A percentile compares a stretch with the other conserved stretches of the same genome.
These are phyloP conservation scores for Elsinoe ampelina DNA, from an alignment of 2,329 filamentous ascomycete genomes.

Conservation along the genomic window DNA sequence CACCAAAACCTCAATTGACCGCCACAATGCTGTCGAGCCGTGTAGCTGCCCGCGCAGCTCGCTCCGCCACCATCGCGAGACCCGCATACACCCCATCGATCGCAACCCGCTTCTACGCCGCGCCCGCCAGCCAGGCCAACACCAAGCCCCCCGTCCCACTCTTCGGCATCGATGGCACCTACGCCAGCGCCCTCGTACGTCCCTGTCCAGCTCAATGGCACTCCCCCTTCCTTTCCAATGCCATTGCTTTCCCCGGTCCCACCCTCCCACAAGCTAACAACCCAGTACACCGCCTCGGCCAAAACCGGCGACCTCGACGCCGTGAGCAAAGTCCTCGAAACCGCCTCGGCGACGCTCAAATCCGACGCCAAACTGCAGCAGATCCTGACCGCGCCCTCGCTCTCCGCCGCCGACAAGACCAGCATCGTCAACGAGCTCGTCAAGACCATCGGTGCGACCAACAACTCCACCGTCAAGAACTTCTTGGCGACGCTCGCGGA, in stretches of 20 bases:
- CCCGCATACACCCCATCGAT: conserved; percentile 42
- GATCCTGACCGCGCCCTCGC: conserved; percentile 73
- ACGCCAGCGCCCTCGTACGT: conserved; percentile 95
- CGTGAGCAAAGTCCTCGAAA: conserved; percentile 69
- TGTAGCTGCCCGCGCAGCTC: conserved; percentile 47
- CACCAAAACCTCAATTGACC: conserved; percentile 11
- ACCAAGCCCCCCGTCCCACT: conserved; percentile 81
- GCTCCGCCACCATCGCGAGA: conserved; percentile 47
- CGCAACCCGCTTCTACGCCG: conserved; percentile 66
- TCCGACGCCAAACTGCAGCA: conserved; percentile 70
- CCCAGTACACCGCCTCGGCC: conserved; percentile 86
- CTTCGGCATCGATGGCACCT: conserved; percentile 95
- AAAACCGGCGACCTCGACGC: conserved; percentile 80
- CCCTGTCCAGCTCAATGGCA: neutral
- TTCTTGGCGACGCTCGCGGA: conserved; percentile 83
- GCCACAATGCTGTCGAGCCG: conserved; percentile 48
- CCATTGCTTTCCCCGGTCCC: neutral
- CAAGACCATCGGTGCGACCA: conserved; percentile 62
- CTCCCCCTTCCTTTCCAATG: too few species aligned
- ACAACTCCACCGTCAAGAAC: conserved; percentile 81
- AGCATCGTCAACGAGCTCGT: conserved; percentile 78
- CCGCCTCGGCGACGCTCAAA: conserved; percentile 62
- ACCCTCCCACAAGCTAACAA: neutral
- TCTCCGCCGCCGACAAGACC: conserved; percentile 69
- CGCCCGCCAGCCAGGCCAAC: conserved; percentile 49